Conservation (phyloP, 1,139 yeast species). For the Suhomyces ambrosiae region DNA sequence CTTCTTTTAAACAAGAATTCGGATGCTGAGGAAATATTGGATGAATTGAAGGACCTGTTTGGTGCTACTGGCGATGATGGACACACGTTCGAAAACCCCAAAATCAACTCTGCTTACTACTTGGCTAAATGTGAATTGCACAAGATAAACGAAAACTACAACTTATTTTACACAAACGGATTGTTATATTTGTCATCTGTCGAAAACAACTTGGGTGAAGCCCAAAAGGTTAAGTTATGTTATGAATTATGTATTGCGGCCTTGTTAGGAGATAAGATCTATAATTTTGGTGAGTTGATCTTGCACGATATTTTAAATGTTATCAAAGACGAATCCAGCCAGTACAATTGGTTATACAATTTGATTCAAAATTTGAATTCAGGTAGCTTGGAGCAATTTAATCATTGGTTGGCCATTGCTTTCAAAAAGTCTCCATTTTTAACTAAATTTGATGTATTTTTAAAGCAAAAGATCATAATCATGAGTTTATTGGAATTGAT, state of each 20-base stretch:
- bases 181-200: conserved; percentile 53
- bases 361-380: conserved; percentile 70
- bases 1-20: conserved; percentile 58
- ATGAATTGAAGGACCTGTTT: conserved; percentile 57
- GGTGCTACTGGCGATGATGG: conserved; percentile 18
- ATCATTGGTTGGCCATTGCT: conserved; percentile 44
- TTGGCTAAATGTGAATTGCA: conserved; percentile 77
- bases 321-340: conserved; percentile 46
- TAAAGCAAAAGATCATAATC: conserved; percentile 88
- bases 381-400: conserved; percentile 72
- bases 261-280: conserved; percentile 85
- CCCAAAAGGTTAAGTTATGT: conserved; percentile 50
- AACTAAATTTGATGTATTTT: conserved; percentile 60
- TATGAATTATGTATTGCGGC: conserved; percentile 87
- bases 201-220: conserved; percentile 35
- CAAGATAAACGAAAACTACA: conserved; percentile 76
- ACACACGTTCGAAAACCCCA: conserved; percentile 60
- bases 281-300: conserved; percentile 92
- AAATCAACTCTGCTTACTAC: conserved; percentile 81
- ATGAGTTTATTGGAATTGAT: conserved; percentile 90
- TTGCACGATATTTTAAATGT: conserved; percentile 80
- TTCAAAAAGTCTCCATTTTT: conserved; percentile 58
- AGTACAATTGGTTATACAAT: conserved; percentile 72
- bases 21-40: conserved; percentile 71
- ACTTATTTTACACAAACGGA: conserved; percentile 70